These are phyloP conservation scores for Fusarium sp. DNA, from an alignment of 2,329 filamentous ascomycete species.

Conservation along the genomic window DNA sequence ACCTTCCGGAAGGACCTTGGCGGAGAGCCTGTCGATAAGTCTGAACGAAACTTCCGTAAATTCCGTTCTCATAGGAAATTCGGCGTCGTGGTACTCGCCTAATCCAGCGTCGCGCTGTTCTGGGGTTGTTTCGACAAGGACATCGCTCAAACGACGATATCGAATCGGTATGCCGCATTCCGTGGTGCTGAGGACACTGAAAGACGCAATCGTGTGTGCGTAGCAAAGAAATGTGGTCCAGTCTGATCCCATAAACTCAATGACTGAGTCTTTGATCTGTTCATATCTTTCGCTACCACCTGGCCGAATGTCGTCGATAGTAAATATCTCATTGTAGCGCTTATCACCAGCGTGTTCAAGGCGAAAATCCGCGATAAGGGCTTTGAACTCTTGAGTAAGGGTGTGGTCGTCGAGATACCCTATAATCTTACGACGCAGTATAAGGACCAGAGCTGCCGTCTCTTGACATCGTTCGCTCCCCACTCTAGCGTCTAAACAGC, in stretches of 20 bases:
- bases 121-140: neutral
- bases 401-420: fast-evolving
- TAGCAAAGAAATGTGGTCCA: neutral
- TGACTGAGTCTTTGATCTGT: neutral
- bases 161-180: neutral
- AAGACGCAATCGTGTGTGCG: neutral
- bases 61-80: neutral
- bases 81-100: neutral
- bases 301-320: fast-evolving
- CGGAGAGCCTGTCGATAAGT: fast-evolving
- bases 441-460: neutral
- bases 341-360: neutral
- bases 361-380: fast-evolving
- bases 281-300: neutral
- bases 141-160: neutral
- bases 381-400: neutral
- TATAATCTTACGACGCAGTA: neutral
- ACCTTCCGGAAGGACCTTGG: neutral
- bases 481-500: neutral
- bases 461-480: neutral
- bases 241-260: neutral
- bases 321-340: neutral
- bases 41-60: neutral
- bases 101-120: neutral
- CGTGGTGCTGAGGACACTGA: neutral